Evolutionary conservation across 169 alveolate genomes (phyloP).

Genomic region (Eimeria praecox): DNA sequence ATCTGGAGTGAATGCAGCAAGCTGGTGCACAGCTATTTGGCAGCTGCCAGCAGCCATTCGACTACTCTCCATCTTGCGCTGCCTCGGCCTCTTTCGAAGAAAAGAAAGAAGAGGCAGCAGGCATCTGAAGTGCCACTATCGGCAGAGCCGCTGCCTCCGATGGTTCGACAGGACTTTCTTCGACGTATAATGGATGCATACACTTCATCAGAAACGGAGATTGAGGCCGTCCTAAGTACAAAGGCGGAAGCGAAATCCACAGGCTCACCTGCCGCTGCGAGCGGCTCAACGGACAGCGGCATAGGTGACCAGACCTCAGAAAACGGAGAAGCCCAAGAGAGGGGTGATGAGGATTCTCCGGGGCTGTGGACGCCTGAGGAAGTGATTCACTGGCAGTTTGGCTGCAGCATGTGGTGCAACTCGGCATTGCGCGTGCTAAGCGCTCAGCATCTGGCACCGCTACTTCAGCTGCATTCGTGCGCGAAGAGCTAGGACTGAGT

Average conservation of each 20-base stretch:
- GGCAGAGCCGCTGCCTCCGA: constrained; percentile 53
- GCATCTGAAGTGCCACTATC: not conserved
- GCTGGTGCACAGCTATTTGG: constrained; percentile 45
- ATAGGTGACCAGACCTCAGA: not conserved
- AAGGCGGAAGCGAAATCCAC: not conserved
- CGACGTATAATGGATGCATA: constrained; percentile 9
- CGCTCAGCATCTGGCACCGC: constrained; percentile 29
- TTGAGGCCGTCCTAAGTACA: not conserved
- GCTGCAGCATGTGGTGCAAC: constrained; percentile 73
- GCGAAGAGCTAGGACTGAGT: not conserved
- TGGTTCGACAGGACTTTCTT: constrained; percentile 27
- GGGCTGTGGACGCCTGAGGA: constrained; percentile 62
- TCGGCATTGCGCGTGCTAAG: constrained; percentile 36
- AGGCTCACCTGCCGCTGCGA: not conserved
- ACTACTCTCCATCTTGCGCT: constrained; percentile 45
- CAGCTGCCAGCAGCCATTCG: constrained; percentile 64
- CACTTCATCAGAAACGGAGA: not conserved
- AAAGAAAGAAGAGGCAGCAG: not conserved
- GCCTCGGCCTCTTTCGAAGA: not conserved
- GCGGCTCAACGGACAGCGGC: not conserved
- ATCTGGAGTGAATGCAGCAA: constrained; percentile 16
- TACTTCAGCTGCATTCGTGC: constrained; percentile 8
- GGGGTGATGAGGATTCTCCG: not conserved
- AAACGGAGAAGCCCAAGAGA: not conserved
- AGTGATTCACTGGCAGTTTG: constrained; percentile 53